Evolutionary conservation across 1,284 basidiomycete species (phyloP), one percentile per base, ranked within the genome.

Genomic region (Leccinum cinnamomeum): DNA sequence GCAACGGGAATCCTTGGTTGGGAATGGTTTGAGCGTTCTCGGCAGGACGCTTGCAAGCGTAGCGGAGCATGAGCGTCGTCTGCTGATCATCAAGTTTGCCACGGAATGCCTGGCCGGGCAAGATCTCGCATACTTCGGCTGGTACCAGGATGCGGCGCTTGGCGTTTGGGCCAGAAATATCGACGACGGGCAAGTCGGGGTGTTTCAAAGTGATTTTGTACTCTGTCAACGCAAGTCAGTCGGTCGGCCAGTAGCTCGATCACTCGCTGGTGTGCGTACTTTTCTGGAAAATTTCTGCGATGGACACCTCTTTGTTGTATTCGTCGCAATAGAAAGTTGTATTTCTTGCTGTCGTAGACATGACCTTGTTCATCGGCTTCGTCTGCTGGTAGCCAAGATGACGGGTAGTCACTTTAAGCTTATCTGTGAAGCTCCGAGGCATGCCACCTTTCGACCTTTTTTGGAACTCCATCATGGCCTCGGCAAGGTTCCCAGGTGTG

Each of bases 71-170:
- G n/a, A 78, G 70, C 0, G 81, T 76, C 0, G 87, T 89, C 65
- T 88, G 84, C 4, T 71, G 76, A 8, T 80, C 80, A 61, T 73
- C 78, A 3, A 90, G 81, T 62, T 79, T 83, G 7, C 82, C 85
- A 28, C 78, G 69, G 68, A 82, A 87, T 0, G 84, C 75, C 60
- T 84, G 83, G 6, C 85, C 84, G 0, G 81, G 74, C 10, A 80
- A 72, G 57, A 92, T 89, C 18, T 83, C 76, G 77, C 90, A 92
- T 2, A 92, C 63, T 70, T 92, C 90, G 1, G 87, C 84, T 0
- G 90, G 90, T 2, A 91, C 75, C 64, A 75, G 83, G 50, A 78
- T 78, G 0, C 80, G 67, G 46, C 79, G 81, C 18, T 79, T 77
- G 6, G 70, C 58, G 3, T 73, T 72, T 20, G 70, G 76, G 2